These are phyloP conservation scores for Solanum sparsipilum DNA, from an alignment of 257 asterid species.

Conservation along the genomic window DNA sequence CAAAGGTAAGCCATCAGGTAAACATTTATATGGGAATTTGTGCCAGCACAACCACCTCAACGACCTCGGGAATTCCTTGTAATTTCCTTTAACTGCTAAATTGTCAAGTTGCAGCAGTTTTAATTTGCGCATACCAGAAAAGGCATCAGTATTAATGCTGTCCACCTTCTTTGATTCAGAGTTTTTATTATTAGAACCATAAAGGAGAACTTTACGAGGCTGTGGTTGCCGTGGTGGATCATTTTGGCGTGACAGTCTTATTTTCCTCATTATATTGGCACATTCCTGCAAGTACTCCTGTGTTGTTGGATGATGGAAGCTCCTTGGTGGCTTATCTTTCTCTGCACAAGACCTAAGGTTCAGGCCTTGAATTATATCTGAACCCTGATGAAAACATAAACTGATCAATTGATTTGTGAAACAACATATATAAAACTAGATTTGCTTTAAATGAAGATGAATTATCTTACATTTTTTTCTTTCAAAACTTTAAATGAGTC, in stretches of 20 bases:
- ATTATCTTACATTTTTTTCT: neutral
- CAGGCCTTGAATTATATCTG: neutral
- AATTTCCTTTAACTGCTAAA: neutral
- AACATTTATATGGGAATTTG: neutral
- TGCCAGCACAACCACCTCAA: slow-evolving; percentile 6
- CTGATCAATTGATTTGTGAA: neutral
- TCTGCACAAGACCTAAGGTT: neutral
- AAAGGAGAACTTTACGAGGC: neutral
- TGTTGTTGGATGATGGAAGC: neutral
- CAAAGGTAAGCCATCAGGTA: neutral
- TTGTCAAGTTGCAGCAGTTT: slow-evolving; percentile 1
- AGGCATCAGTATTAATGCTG: neutral
- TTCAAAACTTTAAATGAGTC: neutral
- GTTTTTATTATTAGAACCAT: neutral
- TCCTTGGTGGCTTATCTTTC: neutral
- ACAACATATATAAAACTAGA: neutral
- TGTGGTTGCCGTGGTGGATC: neutral
- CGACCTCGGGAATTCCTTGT: neutral
- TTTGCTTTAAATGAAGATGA: neutral
- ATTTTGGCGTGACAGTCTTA: neutral
- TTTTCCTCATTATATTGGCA: neutral
- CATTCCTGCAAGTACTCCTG: neutral
- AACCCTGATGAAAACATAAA: neutral
- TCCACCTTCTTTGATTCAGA: neutral
- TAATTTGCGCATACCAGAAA: neutral